A percentile compares a stretch with the other conserved stretches of the same genome.
Conservation (phyloP, 352 stramenopile genomes). For the Blastocystis sp. region DNA sequence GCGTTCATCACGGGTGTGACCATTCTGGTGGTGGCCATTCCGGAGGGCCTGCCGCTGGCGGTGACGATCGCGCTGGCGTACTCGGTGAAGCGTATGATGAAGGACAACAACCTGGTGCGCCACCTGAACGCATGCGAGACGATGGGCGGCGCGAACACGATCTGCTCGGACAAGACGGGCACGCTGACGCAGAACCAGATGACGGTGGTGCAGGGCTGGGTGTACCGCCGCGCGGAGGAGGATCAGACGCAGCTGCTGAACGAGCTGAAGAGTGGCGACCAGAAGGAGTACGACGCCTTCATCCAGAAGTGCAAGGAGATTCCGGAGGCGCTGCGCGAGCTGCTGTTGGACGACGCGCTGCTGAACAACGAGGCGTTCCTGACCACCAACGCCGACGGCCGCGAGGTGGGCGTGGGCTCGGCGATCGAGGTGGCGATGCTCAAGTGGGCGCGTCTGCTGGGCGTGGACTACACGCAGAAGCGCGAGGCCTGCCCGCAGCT, state of each 20-base stretch:
- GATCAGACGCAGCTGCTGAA: slow-evolving; percentile 71
- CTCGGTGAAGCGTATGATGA: slow-evolving; percentile 79
- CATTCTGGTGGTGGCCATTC: slow-evolving; percentile 91
- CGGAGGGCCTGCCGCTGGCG: slow-evolving; percentile 91
- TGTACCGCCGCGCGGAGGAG: slow-evolving; percentile 72
- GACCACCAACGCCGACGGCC: slow-evolving; percentile 30
- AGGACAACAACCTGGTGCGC: slow-evolving; percentile 82
- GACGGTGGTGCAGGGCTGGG: slow-evolving; percentile 81
- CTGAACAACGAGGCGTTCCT: slow-evolving; percentile 69
- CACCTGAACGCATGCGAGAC: slow-evolving; percentile 85
- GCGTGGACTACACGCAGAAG: slow-evolving; percentile 53
- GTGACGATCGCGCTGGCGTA: slow-evolving; percentile 93
- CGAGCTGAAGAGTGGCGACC: slow-evolving; percentile 33
- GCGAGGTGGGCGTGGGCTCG: slow-evolving; percentile 57
- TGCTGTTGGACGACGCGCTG: slow-evolving; percentile 59
- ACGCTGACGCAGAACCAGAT: slow-evolving; percentile 94
- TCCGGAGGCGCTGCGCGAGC: neutral
- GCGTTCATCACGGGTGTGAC: slow-evolving; percentile 84
- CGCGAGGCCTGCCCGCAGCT: slow-evolving; percentile 27
- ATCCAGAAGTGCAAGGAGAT: slow-evolving; percentile 56
- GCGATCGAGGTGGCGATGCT: slow-evolving; percentile 66
- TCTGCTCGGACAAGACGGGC: slow-evolving; percentile 95
- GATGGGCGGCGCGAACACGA: slow-evolving; percentile 87
- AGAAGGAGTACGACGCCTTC: slow-evolving; percentile 60
- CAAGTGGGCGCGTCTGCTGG: slow-evolving; percentile 51